phyloP scores from a whole-genome alignment of 768 basidiomycete genomes.

The Mrakia hoshinonis region DNA sequence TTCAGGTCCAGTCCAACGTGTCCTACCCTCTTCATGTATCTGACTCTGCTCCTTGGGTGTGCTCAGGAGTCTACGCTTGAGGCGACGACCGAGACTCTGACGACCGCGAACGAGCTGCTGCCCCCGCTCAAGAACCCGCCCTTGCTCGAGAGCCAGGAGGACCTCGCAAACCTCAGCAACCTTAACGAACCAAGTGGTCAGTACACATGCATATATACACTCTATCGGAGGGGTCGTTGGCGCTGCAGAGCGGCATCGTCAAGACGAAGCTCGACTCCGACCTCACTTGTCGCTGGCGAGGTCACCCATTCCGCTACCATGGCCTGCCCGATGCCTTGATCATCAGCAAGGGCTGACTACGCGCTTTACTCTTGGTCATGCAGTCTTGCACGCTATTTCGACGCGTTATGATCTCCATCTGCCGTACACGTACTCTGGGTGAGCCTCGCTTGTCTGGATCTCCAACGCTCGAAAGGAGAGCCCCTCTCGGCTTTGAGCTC shows the following conservation, averaged over 20 bases:
- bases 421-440: slow-evolving; percentile 95
- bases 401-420: slow-evolving; percentile 69
- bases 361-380: not conserved
- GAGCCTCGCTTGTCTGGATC: no score
- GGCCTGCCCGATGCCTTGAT: no score
- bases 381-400: slow-evolving; percentile 28
- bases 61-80: slow-evolving; percentile 66
- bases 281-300: no score
- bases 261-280: not conserved
- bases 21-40: not conserved
- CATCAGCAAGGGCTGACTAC: no score
- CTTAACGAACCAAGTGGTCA: slow-evolving; percentile 93
- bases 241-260: no score
- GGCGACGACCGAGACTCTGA: slow-evolving; percentile 54
- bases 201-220: slow-evolving; percentile 30
- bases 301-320: no score
- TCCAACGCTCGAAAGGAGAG: no score
- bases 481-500: not conserved
- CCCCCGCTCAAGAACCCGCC: slow-evolving; percentile 96
- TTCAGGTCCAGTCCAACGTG: not conserved
- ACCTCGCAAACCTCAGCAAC: slow-evolving; percentile 94
- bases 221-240: no score
- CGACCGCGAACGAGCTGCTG: slow-evolving; percentile 46
- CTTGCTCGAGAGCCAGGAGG: slow-evolving; percentile 89
- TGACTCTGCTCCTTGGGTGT: not conserved